Conservation (phyloP, 2,329 filamentous ascomycete species). For the Torrubiella hemipterigena region DNA sequence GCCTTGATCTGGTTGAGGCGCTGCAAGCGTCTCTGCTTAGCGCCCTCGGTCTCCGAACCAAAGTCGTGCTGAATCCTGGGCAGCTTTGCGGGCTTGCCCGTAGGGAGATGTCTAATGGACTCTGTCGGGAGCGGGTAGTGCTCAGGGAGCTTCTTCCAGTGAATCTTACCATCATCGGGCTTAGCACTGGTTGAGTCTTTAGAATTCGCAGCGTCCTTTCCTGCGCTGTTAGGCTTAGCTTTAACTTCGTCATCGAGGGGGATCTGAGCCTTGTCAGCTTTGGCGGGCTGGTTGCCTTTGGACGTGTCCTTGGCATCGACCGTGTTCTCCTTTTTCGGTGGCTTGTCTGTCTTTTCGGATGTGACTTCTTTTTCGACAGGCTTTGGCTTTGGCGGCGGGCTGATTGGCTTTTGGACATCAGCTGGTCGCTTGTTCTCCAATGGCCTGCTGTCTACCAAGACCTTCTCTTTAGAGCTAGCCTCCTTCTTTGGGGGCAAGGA, state of each 20-base stretch:
- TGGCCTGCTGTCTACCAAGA: too few species aligned
- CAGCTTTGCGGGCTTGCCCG: slow-evolving; percentile 54
- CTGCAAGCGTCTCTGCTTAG: slow-evolving; percentile 48
- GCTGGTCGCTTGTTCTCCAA: neutral
- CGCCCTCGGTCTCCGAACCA: slow-evolving; percentile 46
- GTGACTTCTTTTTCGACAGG: neutral
- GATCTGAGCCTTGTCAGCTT: neutral
- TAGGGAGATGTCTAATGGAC: slow-evolving; percentile 65
- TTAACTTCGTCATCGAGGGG: neutral
- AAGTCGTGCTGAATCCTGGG: slow-evolving; percentile 70
- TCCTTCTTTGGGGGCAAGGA: neutral
- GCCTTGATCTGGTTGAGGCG: slow-evolving; percentile 57
- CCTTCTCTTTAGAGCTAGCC: neutral
- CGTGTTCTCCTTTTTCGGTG: neutral
- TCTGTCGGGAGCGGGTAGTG: slow-evolving; percentile 63
- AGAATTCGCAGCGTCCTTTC: slow-evolving; percentile 8
- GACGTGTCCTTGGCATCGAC: neutral
- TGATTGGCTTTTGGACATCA: neutral
- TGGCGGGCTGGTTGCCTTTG: neutral
- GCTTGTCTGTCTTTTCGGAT: neutral
- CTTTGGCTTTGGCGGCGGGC: neutral
- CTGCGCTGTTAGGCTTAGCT: slow-evolving; percentile 7
- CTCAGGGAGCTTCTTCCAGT: slow-evolving; percentile 66
- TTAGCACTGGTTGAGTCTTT: slow-evolving; percentile 3
- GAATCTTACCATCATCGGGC: slow-evolving; percentile 22